Conservation (phyloP, 2,329 filamentous ascomycete species). For the Aspergillus unguis region DNA sequence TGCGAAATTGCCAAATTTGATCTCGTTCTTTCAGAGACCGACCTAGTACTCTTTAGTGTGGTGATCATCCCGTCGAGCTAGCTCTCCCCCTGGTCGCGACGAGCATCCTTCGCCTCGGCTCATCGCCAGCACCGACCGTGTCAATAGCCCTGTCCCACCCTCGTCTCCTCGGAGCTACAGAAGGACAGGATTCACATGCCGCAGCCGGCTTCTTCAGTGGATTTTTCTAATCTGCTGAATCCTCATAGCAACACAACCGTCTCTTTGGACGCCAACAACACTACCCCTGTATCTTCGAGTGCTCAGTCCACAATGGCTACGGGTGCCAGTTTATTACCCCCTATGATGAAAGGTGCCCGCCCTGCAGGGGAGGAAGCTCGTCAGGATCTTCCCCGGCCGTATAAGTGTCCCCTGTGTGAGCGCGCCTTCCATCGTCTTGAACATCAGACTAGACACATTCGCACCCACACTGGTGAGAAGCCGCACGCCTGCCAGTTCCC, state of each 20-base stretch:
- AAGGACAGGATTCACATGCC: slow-evolving; percentile 61
- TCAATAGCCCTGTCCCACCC: slow-evolving; percentile 17
- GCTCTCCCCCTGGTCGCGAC: slow-evolving; percentile 22
- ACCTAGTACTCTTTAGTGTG: slow-evolving; percentile 22
- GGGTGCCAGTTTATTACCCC: slow-evolving; percentile 44
- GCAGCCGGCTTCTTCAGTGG: slow-evolving; percentile 68
- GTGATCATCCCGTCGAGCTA: slow-evolving; percentile 29
- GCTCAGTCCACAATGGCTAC: slow-evolving; percentile 41
- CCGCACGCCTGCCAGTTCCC: slow-evolving; percentile 94
- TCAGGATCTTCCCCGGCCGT: slow-evolving; percentile 87
- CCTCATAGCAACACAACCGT: slow-evolving; percentile 47
- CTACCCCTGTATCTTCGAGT: slow-evolving; percentile 26
- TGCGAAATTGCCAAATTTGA: slow-evolving; percentile 11
- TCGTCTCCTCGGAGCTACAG: slow-evolving; percentile 15
- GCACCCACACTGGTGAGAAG: slow-evolving; percentile 97
- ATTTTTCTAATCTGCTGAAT: slow-evolving; percentile 73
- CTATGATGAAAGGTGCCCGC: slow-evolving; percentile 45
- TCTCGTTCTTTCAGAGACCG: slow-evolving; percentile 14
- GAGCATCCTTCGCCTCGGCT: slow-evolving; percentile 23
- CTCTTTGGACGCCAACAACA: slow-evolving; percentile 25
- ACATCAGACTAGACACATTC: slow-evolving; percentile 88
- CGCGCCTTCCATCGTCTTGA: slow-evolving; percentile 98
- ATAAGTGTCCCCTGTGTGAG: slow-evolving; percentile 97
- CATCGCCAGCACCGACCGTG: slow-evolving; percentile 9
- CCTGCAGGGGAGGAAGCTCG: slow-evolving; percentile 58